phyloP scores from a whole-genome alignment of 129 eudicot species.

The Flaveria brownii region DNA sequence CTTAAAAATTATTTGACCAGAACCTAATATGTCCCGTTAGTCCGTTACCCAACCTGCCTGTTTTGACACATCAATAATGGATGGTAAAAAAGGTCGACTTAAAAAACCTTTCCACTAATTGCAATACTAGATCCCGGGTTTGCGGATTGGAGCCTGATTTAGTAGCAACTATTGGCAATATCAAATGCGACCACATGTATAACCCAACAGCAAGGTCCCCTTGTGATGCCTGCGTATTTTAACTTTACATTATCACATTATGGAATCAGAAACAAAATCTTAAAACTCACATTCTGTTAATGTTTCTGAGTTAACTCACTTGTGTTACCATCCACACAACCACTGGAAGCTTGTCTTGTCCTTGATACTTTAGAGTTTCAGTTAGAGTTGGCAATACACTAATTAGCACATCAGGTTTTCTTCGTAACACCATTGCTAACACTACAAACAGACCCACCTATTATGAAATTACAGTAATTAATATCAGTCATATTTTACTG shows the following conservation, averaged over 20 bases:
- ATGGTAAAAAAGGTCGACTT: neutral
- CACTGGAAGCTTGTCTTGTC: conserved; percentile 82
- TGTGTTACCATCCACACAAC: conserved; percentile 78
- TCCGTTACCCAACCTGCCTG: neutral
- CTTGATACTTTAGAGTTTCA: conserved; percentile 66
- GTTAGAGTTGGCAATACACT: conserved; percentile 50
- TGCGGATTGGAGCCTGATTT: conserved; percentile 81
- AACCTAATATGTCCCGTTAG: neutral
- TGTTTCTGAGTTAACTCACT: conserved; percentile 38
- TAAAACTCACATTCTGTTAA: neutral
- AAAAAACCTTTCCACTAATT: conserved; percentile 70
- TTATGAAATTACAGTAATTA: conserved; percentile 10
- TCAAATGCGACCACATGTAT: conserved; percentile 66
- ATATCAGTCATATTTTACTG: conserved; percentile 14
- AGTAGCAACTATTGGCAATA: conserved; percentile 59
- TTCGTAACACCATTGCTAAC: conserved; percentile 70
- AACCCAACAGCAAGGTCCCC: conserved; percentile 76
- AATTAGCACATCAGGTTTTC: conserved; percentile 75
- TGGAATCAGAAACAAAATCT: neutral
- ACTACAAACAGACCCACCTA: conserved; percentile 73
- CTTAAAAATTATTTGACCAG: neutral
- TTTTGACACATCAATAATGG: neutral
- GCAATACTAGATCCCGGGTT: conserved; percentile 73
- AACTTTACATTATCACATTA: conserved; percentile 9
- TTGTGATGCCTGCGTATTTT: conserved; percentile 53